These are phyloP conservation scores for Leptographium lundbergii DNA, from an alignment of 2,329 filamentous ascomycete genomes.

Conservation along the genomic window DNA sequence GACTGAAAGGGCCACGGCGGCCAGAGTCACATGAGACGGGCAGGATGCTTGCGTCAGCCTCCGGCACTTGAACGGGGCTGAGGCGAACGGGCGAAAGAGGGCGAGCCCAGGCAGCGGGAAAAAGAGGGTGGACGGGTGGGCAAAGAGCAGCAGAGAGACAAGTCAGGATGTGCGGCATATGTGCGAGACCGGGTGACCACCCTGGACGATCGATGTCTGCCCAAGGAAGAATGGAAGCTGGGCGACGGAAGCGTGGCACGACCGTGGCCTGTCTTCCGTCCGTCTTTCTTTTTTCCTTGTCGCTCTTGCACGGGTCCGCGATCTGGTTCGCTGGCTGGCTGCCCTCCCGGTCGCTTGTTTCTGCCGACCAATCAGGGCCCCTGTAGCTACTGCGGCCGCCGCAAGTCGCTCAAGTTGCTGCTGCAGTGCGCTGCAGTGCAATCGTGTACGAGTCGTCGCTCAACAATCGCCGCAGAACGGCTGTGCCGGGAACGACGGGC, in stretches of 20 bases:
- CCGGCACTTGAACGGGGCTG: slow-evolving; percentile 4
- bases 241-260: slow-evolving; percentile 1
- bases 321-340: background rate
- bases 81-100: background rate
- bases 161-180: background rate
- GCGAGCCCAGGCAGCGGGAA: background rate
- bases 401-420: too few relatives aligned
- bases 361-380: background rate
- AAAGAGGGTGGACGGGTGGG: too few relatives aligned
- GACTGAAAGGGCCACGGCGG: background rate
- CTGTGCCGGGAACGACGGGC: background rate
- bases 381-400: background rate
- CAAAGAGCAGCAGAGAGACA: background rate
- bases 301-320: background rate
- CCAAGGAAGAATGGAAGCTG: background rate
- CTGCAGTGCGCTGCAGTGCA: background rate
- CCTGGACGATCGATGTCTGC: background rate
- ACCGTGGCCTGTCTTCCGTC: background rate
- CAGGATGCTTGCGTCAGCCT: slow-evolving; percentile 2
- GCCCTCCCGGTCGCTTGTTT: background rate
- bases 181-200: background rate
- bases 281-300: background rate
- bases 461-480: background rate
- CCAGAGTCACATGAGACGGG: background rate
- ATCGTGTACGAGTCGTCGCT: background rate